phyloP scores from a whole-genome alignment of 352 stramenopile species.

The Lagenidium giganteum region DNA sequence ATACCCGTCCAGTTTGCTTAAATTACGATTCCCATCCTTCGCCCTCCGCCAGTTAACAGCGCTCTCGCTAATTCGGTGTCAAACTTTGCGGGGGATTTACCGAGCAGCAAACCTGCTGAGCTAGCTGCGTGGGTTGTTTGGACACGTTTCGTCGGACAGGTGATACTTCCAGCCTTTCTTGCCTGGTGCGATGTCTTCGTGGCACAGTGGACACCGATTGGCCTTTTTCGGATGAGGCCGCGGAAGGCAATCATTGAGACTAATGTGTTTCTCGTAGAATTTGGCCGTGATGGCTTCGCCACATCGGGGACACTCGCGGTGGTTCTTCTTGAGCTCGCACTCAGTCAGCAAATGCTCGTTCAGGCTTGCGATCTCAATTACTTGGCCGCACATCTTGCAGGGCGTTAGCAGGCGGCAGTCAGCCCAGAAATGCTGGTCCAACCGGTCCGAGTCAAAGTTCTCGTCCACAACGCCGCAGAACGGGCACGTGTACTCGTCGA shows the following conservation, averaged over 20 bases:
- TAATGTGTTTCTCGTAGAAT: conserved; percentile 81
- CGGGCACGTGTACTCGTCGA: conserved; percentile 87
- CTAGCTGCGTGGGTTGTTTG: conserved; percentile 72
- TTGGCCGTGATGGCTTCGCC: conserved; percentile 81
- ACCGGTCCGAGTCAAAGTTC: conserved; percentile 81
- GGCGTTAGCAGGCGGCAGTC: conserved; percentile 89
- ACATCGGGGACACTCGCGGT: conserved; percentile 73
- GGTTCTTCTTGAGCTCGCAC: conserved; percentile 83
- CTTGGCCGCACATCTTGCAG: conserved; percentile 90
- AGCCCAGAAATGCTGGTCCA: conserved; percentile 92
- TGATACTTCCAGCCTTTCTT: conserved; percentile 71
- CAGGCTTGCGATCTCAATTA: conserved; percentile 88
- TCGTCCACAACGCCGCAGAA: conserved; percentile 88
- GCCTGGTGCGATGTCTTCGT: conserved; percentile 60
- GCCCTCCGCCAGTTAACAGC: conserved; percentile 20
- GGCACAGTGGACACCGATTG: conserved; percentile 78
- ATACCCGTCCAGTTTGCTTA: too few relatives aligned
- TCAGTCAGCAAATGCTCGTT: conserved; percentile 89
- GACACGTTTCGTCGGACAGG: conserved; percentile 61
- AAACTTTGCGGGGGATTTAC: neutral
- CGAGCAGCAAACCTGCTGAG: too few relatives aligned
- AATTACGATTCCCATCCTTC: too few relatives aligned
- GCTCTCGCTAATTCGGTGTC: neutral
- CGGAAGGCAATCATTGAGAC: conserved; percentile 63
- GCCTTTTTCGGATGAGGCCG: conserved; percentile 47